Base-by-base conservation (phyloP, 148 eudicot species). In the Beta vulgaris region DNA sequence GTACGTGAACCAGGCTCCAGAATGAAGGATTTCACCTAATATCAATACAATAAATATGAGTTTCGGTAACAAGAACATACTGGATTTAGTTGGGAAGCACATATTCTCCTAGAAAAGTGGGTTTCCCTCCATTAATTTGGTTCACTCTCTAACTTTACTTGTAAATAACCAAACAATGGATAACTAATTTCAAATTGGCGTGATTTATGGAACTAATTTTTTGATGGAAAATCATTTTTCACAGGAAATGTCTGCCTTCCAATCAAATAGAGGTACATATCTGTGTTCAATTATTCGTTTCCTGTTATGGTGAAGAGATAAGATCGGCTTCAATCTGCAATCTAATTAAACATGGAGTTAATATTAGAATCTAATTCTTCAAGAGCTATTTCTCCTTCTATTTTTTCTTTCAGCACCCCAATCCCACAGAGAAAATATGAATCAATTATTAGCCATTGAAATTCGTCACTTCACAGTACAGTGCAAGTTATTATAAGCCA, bases 1-100 rank as follows among this genome's bases (percentile, higher is more conserved):
- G 76, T 71, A 72, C 88, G 90, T 14, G 85, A 61, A 14, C 98
- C 97, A 2, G 97, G 97, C 80, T 92, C 93, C 85, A 95, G 77
- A 37, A 92, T 72, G 61, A 92, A 84, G 8, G 92, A 88, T 80
- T 95, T 95, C 59, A 90, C 97, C 98, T 94, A 36, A 36, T 26
- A 66, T 13, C 61, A 5, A 60, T 74, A 28, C 32, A 68, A 25
- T n/a, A n/a, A n/a, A 62, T 7, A 9, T 19, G 1, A 2, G 36
- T 28, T 28, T 44, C 10, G 7, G 53, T 25, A 14, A 11, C 3
- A 35, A 10, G 8, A 49, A 15, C 4, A n/a, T n/a, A 37, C 11
- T 7, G 16, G 0, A 16, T 32, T 59, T 49, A 6, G 18, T 49
- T 49, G 3, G 18, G 54, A 10, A 14, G 15, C n/a, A 49, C 54